Evolutionary conservation across 164 flowering plant species (phyloP).

Genomic region (Malania oleifera): DNA sequence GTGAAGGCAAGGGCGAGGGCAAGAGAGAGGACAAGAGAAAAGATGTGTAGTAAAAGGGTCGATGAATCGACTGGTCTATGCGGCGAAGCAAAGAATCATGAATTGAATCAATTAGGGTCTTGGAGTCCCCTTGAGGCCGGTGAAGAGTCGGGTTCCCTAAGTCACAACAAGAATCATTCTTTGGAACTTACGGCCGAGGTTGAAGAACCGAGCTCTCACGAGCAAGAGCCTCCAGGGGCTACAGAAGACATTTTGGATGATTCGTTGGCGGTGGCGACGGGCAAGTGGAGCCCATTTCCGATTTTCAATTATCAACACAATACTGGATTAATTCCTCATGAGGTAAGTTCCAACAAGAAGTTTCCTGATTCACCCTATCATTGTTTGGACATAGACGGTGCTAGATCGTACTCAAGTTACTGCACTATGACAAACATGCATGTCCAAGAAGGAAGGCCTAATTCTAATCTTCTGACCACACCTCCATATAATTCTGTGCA

Average conservation of each 20-base stretch:
- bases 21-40: conserved; percentile 44
- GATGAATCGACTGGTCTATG: conserved; percentile 9
- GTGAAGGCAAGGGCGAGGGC: conserved; percentile 58
- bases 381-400: conserved; percentile 1
- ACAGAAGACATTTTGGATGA: conserved; percentile 6
- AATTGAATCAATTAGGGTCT: conserved; percentile 10
- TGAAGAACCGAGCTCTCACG: conserved; percentile 10
- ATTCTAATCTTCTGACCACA: conserved; percentile 3
- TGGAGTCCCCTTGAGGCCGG: conserved; percentile 17
- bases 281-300: conserved; percentile 19
- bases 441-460: background rate
- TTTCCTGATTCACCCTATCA: conserved; percentile 1
- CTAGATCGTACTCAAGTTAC: conserved; percentile 1
- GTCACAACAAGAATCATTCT: conserved; percentile 18
- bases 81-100: background rate
- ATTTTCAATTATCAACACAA: conserved; percentile 17
- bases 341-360: conserved; percentile 17
- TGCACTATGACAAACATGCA: conserved; percentile 9
- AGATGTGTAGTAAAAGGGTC: conserved; percentile 13
- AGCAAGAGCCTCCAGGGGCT: background rate
- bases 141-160: conserved; percentile 26
- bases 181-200: conserved; percentile 18
- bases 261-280: conserved; percentile 11
- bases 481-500: conserved; percentile 10
- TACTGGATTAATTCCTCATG: conserved; percentile 15